Percentiles rank a stretch among this genome's conserved stretches.
These are phyloP conservation scores for Dendrothele bispora DNA, from an alignment of 768 basidiomycete genomes.

Conservation along the genomic window DNA sequence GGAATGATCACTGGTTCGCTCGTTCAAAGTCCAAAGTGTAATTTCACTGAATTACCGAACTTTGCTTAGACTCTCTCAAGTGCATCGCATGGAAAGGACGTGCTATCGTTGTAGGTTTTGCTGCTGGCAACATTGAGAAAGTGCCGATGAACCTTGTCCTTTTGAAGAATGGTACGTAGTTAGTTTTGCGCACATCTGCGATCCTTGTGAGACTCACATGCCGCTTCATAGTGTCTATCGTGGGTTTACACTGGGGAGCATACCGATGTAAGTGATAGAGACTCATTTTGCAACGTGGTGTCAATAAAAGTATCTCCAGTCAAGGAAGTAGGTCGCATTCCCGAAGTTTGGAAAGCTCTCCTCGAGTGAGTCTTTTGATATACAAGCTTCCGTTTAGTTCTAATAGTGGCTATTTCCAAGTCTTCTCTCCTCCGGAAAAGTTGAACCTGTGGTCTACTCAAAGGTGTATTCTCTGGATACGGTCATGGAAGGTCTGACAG, in stretches of 20 bases:
- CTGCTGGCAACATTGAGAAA: conserved; percentile 82
- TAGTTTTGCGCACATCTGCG: too few species aligned
- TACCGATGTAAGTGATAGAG: conserved; percentile 55
- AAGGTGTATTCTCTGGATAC: conserved; percentile 68
- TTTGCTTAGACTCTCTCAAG: conserved; percentile 69
- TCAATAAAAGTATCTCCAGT: conserved; percentile 34
- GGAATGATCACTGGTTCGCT: conserved; percentile 52
- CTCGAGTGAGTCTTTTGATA: conserved; percentile 46
- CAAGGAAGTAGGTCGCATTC: conserved; percentile 64
- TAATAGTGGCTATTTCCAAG: conserved; percentile 33
- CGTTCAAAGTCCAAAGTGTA: neutral
- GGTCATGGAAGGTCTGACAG: conserved; percentile 66
- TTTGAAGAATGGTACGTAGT: conserved; percentile 86
- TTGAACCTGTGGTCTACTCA: conserved; percentile 70
- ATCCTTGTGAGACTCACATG: too few species aligned
- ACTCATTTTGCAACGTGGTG: neutral
- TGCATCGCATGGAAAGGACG: conserved; percentile 96
- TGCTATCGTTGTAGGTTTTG: conserved; percentile 92
- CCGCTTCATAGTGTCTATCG: too few species aligned
- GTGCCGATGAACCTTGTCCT: conserved; percentile 84
- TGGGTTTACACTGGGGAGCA: conserved; percentile 88
- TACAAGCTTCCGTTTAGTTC: neutral
- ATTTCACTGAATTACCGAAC: neutral
- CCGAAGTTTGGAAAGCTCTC: conserved; percentile 70
- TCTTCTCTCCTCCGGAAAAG: conserved; percentile 63